Percentiles rank a stretch among this genome's conserved stretches.
phyloP scores from a whole-genome alignment of 257 asterid genomes.

The Fraxinus cuspidata region DNA sequence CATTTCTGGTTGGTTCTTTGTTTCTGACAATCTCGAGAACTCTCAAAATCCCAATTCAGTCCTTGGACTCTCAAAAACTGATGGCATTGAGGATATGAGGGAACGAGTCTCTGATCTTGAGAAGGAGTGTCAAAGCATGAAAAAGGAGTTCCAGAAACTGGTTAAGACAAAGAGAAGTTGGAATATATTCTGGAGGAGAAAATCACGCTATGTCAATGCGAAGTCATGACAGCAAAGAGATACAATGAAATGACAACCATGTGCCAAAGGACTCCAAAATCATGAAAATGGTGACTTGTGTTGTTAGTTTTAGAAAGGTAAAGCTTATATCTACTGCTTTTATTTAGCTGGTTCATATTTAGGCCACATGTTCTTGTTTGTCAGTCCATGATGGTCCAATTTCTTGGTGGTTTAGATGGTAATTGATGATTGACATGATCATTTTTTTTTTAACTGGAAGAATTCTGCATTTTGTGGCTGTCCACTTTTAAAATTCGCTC shows the following conservation, averaged over 20 bases:
- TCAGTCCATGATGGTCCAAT: not conserved
- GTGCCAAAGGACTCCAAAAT: conserved; percentile 1
- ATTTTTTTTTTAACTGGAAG: not conserved
- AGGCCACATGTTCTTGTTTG: not conserved
- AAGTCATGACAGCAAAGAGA: conserved; percentile 7
- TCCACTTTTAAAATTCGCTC: not conserved
- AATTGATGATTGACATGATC: not conserved
- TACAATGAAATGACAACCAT: not conserved
- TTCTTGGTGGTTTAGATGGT: not conserved
- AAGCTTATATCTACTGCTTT: not conserved
- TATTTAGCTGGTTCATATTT: not conserved
- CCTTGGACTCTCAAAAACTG: conserved; percentile 36
- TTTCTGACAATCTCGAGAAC: conserved; percentile 67
- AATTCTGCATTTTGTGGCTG: not conserved
- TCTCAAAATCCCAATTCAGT: conserved; percentile 51
- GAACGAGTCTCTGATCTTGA: conserved; percentile 74
- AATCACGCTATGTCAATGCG: conserved; percentile 32
- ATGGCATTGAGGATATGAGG: conserved; percentile 61
- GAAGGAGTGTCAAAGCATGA: conserved; percentile 80
- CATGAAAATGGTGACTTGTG: conserved; percentile 9
- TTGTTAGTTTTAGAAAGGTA: not conserved
- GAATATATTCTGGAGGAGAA: conserved; percentile 78
- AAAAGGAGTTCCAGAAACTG: conserved; percentile 65
- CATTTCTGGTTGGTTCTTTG: conserved; percentile 85
- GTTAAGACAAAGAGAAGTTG: conserved; percentile 59